These are phyloP conservation scores for Pythium biforme DNA, from an alignment of 352 stramenopile genomes.

Conservation along the genomic window DNA sequence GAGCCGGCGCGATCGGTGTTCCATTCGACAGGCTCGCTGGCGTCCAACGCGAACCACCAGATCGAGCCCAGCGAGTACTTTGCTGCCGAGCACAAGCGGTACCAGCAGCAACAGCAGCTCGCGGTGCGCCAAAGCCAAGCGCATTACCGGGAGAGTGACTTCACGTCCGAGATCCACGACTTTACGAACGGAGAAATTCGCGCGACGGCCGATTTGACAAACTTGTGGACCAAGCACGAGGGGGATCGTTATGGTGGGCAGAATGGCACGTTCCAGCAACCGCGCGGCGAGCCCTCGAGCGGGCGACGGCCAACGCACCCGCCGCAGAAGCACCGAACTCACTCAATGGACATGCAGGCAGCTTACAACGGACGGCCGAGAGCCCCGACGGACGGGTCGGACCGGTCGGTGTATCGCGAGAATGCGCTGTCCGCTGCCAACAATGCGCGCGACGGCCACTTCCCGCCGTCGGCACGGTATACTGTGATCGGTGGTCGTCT, in stretches of 20 bases:
- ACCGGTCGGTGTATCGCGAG: conserved; percentile 1
- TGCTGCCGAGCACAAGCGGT: conserved; percentile 11
- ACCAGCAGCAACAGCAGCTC: conserved; percentile 14
- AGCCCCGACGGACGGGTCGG: conserved; percentile 10
- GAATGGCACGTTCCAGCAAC: conserved; percentile 3
- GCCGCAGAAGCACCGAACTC: neutral
- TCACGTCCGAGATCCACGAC: conserved; percentile 19
- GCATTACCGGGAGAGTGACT: conserved; percentile 21
- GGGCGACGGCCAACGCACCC: neutral
- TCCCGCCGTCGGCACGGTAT: conserved; percentile 26
- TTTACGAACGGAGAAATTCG: conserved; percentile 21
- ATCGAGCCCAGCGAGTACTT: conserved; percentile 29
- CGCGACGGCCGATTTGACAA: conserved; percentile 20
- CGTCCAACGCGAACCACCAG: neutral
- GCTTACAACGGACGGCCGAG: neutral
- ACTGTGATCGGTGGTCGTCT: conserved; percentile 22
- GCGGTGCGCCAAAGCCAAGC: conserved; percentile 13
- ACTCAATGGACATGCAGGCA: neutral
- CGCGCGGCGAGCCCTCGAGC: conserved; percentile 1
- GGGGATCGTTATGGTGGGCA: neutral
- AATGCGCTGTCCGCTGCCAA: neutral
- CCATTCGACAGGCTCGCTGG: conserved; percentile 3
- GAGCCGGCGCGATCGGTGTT: conserved; percentile 6
- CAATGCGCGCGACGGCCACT: conserved; percentile 7
- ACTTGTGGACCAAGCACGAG: conserved; percentile 21